phyloP scores from a whole-genome alignment of 2,329 filamentous ascomycete species.

The Fusarium mangiferae region DNA sequence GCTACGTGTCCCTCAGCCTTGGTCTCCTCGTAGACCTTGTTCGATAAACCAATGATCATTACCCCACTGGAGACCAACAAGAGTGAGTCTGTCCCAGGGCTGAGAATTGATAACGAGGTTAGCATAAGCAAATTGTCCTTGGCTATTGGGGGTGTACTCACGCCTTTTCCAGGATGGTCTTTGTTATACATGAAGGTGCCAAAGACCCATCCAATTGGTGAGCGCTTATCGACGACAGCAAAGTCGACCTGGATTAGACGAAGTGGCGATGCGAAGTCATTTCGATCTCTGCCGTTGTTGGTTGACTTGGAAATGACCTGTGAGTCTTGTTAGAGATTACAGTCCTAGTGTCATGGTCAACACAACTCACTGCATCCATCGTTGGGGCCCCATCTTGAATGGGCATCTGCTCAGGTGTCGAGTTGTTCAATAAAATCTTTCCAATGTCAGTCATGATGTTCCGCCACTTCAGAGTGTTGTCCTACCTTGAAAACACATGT shows the following conservation, averaged over 20 bases:
- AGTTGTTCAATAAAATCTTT: neutral
- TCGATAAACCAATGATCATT: neutral
- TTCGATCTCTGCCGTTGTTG: neutral
- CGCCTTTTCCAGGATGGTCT: neutral
- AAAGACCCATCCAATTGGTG: neutral
- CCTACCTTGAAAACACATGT: neutral
- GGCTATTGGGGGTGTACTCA: neutral
- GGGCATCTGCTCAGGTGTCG: neutral
- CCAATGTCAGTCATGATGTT: fast-evolving
- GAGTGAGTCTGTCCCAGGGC: neutral
- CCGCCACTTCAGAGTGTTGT: fast-evolving
- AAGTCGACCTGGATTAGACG: neutral
- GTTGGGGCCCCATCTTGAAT: neutral
- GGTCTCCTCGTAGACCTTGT: neutral
- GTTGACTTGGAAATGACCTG: neutral
- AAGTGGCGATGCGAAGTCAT: neutral
- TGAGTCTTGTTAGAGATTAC: neutral
- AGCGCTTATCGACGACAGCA: neutral
- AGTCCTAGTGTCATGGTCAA: fast-evolving
- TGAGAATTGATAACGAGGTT: neutral
- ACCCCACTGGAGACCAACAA: neutral
- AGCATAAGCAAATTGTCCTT: fast-evolving
- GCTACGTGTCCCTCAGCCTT: neutral
- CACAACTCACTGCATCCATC: neutral
- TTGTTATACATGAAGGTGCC: neutral